Percentiles rank a stretch among this genome's conserved stretches.
Evolutionary conservation across 108 stramenopile genomes (phyloP).

Genomic region (Asterionellopsis glacialis): DNA sequence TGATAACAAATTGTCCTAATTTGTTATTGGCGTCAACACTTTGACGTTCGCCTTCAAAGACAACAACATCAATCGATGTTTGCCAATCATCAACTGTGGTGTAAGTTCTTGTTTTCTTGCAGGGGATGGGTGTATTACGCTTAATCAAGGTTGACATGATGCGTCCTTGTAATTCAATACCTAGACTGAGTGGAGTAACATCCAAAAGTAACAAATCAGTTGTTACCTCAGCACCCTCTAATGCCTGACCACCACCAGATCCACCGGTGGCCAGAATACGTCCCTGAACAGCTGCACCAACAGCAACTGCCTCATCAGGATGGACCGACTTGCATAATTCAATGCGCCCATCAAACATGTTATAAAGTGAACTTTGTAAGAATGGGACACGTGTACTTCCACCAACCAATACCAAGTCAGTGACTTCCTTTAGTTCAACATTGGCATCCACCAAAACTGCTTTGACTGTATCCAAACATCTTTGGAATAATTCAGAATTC

Average conservation of each 20-base stretch:
- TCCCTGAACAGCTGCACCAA: slow-evolving; percentile 75
- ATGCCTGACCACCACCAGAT: slow-evolving; percentile 51
- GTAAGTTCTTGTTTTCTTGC: slow-evolving; percentile 64
- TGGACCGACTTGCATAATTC: slow-evolving; percentile 69
- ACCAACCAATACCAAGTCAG: slow-evolving; percentile 72
- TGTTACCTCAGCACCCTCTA: slow-evolving; percentile 34
- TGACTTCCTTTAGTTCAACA: slow-evolving; percentile 51
- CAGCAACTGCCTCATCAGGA: slow-evolving; percentile 69
- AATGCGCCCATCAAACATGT: slow-evolving; percentile 61
- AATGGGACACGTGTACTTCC: slow-evolving; percentile 66
- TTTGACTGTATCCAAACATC: slow-evolving; percentile 74
- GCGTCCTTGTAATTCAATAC: slow-evolving; percentile 77
- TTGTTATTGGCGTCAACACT: slow-evolving; percentile 82
- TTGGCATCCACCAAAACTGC: slow-evolving; percentile 68
- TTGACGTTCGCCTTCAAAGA: slow-evolving; percentile 83
- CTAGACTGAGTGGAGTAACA: slow-evolving; percentile 84
- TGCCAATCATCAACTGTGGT: slow-evolving; percentile 74
- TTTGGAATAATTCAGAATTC: slow-evolving; percentile 40
- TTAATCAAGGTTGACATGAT: slow-evolving; percentile 70
- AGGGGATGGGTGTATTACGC: slow-evolving; percentile 68
- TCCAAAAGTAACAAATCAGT: slow-evolving; percentile 81
- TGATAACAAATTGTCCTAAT: slow-evolving; percentile 76
- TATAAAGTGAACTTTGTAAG: slow-evolving; percentile 43
- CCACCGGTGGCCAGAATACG: slow-evolving; percentile 64
- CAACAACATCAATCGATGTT: slow-evolving; percentile 68